Conservation (phyloP, 371 early-diverging fungal species). For the Mucor circinelloides region DNA sequence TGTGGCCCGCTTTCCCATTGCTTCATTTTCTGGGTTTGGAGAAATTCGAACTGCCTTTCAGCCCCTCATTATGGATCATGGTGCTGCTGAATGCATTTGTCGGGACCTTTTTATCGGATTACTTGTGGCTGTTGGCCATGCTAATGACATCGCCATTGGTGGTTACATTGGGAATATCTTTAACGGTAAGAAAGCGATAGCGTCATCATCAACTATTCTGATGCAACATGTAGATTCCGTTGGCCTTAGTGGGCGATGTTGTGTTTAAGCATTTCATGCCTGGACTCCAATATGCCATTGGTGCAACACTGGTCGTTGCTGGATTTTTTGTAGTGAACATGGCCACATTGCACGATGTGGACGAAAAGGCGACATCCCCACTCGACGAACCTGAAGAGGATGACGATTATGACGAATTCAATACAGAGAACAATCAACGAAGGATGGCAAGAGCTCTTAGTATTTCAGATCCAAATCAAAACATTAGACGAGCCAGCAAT, state of each 20-base stretch:
- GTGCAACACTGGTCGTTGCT: slow-evolving; percentile 65
- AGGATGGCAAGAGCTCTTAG: slow-evolving; percentile 11
- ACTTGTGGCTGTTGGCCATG: slow-evolving; percentile 79
- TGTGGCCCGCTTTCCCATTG: slow-evolving; percentile 73
- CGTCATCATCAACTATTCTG: not conserved
- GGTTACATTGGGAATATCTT: slow-evolving; percentile 75
- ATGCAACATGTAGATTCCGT: slow-evolving; percentile 56
- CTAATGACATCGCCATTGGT: slow-evolving; percentile 82
- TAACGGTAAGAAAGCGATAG: slow-evolving; percentile 53
- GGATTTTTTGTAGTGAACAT: slow-evolving; percentile 74
- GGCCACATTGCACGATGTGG: slow-evolving; percentile 43
- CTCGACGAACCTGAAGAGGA: not conserved
- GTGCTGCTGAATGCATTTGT: slow-evolving; percentile 74
- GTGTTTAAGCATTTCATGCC: slow-evolving; percentile 64
- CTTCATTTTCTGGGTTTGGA: slow-evolving; percentile 74
- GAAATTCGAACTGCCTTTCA: slow-evolving; percentile 64
- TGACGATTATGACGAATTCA: not conserved
- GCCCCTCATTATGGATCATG: slow-evolving; percentile 58
- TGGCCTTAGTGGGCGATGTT: slow-evolving; percentile 76
- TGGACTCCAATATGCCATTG: slow-evolving; percentile 62
- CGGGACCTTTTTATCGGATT: slow-evolving; percentile 84
- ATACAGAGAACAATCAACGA: slow-evolving; percentile 2
- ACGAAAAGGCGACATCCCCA: slow-evolving; percentile 13
- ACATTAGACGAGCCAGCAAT: slow-evolving; percentile 8
- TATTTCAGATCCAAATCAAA: not conserved